phyloP scores from a whole-genome alignment of 176 grass and related monocot genomes.

The Hordeum vulgare region MorexV3_pseudomolecules_assembly NC_058518.1:428968193-428968692 shows the following conservation, averaged over 20 bases:
- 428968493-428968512: neutral
- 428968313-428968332: neutral
- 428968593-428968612: conserved; percentile 23
- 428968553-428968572: neutral
- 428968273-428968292: neutral
- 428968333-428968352: neutral
- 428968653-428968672: conserved; percentile 56
- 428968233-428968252: neutral
- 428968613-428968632: conserved; percentile 59
- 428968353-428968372: neutral
- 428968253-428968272: neutral
- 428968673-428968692: conserved; percentile 54
- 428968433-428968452: neutral
- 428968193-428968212: neutral
- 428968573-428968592: conserved; percentile 20
- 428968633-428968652: conserved; percentile 46
- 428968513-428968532: neutral
- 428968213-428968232: neutral
- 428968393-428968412: neutral
- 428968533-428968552: neutral
- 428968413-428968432: neutral
- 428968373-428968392: neutral
- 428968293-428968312: neutral
- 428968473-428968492: neutral
- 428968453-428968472: neutral